phyloP scores from a whole-genome alignment of 2,329 filamentous ascomycete species.

The Aspergillus felis region DNA sequence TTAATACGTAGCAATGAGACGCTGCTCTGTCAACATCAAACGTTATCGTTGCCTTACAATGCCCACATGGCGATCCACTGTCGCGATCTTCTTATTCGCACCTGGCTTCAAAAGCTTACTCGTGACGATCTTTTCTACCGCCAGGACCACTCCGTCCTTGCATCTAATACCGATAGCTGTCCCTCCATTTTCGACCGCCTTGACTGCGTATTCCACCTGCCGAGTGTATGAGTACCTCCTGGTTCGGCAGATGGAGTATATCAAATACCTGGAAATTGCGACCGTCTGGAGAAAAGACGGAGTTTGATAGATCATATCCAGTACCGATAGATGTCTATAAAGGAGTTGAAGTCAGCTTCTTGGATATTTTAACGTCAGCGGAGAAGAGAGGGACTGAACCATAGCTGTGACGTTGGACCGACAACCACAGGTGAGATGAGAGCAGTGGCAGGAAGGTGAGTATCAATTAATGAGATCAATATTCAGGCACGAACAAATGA shows the following conservation, averaged over 20 bases:
- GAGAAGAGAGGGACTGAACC: constrained; percentile 10
- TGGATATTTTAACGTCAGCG: constrained; percentile 4
- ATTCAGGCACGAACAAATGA: not conserved
- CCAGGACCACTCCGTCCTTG: constrained; percentile 94
- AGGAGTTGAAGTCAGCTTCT: constrained; percentile 13
- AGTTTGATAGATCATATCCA: constrained; percentile 98
- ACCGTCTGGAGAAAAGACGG: constrained; percentile 98
- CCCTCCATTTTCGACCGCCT: constrained; percentile 96
- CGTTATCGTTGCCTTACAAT: constrained; percentile 60
- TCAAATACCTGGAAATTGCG: constrained; percentile 85
- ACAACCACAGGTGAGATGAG: constrained; percentile 2
- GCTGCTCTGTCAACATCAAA: not conserved
- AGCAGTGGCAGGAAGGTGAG: constrained; percentile 3
- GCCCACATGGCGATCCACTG: constrained; percentile 88
- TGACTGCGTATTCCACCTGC: constrained; percentile 89
- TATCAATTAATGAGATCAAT: not conserved
- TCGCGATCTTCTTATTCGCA: constrained; percentile 96
- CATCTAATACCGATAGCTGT: constrained; percentile 94
- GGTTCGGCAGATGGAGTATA: not conserved
- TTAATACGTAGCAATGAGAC: not conserved
- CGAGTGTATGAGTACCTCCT: constrained; percentile 13
- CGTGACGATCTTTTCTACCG: constrained; percentile 91
- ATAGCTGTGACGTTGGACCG: constrained; percentile 11
- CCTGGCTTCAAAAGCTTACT: constrained; percentile 94
- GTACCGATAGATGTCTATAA: constrained; percentile 96